Evolutionary conservation across 495 filamentous ascomycete species (phyloP), one percentile per base, ranked within the genome.

Genomic region (Chaetomidium leptoderma): DNA sequence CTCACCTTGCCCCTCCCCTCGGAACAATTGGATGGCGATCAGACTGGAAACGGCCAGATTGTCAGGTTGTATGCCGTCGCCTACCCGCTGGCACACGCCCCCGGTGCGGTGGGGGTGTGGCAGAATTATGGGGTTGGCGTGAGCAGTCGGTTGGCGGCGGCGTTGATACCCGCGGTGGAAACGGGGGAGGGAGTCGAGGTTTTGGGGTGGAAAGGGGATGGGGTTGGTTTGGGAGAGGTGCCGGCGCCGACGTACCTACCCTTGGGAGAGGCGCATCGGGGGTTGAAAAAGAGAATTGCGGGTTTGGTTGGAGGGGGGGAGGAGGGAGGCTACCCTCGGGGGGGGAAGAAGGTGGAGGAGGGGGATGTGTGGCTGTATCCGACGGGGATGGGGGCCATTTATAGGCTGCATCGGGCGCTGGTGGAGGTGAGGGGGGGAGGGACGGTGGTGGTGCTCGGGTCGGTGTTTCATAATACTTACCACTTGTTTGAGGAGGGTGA

Each of bases 321-420:
- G n/a, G n/a, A n/a, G n/a, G n/a, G n/a, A n/a, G n/a, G n/a, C n/a
- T n/a, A n/a, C n/a, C n/a, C n/a, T n/a, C n/a, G n/a, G n/a, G n/a
- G n/a, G 2, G 42, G 39, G 33, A 49, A 57, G 1, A 60, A 65
- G 1, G 63, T 66, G n/a, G 13, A 14, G 0, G 29, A 52, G 0
- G 61, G 57, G 5, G 77, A 81, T 61, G 72, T 82, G 0, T 78
- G 55, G 30, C 57, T 82, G 0, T 77, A 70, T 43, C 64, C 67
- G 10, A 75, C 73, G 8, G 80, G 80, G 5, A 81, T 81, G 80
- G 67, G 70, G 4, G 73, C 74, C 19, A 68, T 81, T 0, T 66
- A 42, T 13, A 30, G 62, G 6, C 0, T 59, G 32, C 62, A 67
- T 24, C 43, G 62, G 55, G 66, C 60, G 11, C 30, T 66, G 27